A percentile compares a stretch with the other conserved stretches of the same genome.
Conservation (phyloP, 805 yeast species). For the Wickerhamomyces queroliae region DNA sequence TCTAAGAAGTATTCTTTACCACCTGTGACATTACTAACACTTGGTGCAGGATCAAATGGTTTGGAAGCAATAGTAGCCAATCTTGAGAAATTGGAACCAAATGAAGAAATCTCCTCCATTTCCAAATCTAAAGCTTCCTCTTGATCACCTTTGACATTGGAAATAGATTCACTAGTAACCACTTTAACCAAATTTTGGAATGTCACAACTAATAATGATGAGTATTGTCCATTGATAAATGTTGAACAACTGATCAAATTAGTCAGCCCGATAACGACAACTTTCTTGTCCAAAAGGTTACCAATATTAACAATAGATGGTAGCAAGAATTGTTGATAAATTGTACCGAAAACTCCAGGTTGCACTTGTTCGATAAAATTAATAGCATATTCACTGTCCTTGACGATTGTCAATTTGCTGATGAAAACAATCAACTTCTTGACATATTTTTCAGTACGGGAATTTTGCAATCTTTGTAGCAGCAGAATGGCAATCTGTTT, state of each 20-base stretch:
- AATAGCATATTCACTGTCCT: conserved; percentile 46
- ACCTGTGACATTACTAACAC: conserved; percentile 11
- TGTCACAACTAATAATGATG: conserved; percentile 34
- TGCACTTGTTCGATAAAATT: conserved; percentile 72
- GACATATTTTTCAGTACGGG: conserved; percentile 77
- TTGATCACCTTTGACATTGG: conserved; percentile 24
- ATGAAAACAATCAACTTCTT: conserved; percentile 65
- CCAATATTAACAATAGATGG: conserved; percentile 39
- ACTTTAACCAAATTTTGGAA: conserved; percentile 37
- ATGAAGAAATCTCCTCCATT: conserved; percentile 67
- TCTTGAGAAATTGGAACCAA: conserved; percentile 82
- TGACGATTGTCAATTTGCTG: conserved; percentile 42
- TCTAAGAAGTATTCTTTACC: conserved; percentile 16
- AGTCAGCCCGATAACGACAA: conserved; percentile 44
- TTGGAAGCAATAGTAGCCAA: conserved; percentile 56
- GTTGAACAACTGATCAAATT: conserved; percentile 32
- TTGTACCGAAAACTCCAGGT: conserved; percentile 46
- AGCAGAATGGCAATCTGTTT: conserved; percentile 73
- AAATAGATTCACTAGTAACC: conserved; percentile 31
- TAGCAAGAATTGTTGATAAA: conserved; percentile 32
- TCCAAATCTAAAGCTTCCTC: conserved; percentile 39
- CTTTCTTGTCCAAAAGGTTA: conserved; percentile 50
- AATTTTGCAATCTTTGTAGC: conserved; percentile 72
- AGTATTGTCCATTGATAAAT: conserved; percentile 35
- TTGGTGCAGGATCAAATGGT: conserved; percentile 57